Evolutionary conservation across 1,139 yeast species (phyloP), one percentile per base, ranked within the genome.

Genomic region (Magnusiomyces clavatus): DNA sequence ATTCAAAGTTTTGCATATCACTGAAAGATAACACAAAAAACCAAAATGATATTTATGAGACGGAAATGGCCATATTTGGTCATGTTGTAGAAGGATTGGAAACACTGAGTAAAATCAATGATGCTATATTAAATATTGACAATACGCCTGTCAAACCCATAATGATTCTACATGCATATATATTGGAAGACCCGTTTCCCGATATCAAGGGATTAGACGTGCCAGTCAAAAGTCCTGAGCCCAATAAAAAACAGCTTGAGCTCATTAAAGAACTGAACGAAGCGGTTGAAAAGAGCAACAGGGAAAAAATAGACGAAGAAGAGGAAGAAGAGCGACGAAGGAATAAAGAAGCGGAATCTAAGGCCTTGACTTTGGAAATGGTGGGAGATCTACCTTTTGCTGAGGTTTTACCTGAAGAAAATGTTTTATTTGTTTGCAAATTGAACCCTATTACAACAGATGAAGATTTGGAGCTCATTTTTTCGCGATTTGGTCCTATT

Each of bases 321-420:
- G 62, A 56, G 16, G 65, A 59, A 16, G 65, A 56, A n/a, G 62
- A 62, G 17, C 58, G 43, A 6, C 56, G 60, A 14, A 50, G 58
- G 14, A 70, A 69, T 10, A 64, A 68, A 24, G 75, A 73, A 43
- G 75, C 80, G 1, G 66, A 72, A 24, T 68, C 80, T 0, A 78
- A 77, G 54, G 86, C 86, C 3, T 61, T 82, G 41, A 77, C 86
- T 0, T 67, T 83, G 49, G 87, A 83, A 57, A 67, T 82, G 56
- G 69, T 83, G 46, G 87, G 86, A 0, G 88, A 83, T 58, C 59
- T 82, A n/a, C 82, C 84, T 0, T 71, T 72, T 51, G 81, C 83
- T 3, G 76, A 75, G 19, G 77, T 76, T 31, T 74, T 75, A 56
- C 89, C 89, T 0, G 75, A 81, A 48, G 87, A 83, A 51, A 73